phyloP scores from a whole-genome alignment of 257 asterid species.

The Scutellaria baicalensis region DNA sequence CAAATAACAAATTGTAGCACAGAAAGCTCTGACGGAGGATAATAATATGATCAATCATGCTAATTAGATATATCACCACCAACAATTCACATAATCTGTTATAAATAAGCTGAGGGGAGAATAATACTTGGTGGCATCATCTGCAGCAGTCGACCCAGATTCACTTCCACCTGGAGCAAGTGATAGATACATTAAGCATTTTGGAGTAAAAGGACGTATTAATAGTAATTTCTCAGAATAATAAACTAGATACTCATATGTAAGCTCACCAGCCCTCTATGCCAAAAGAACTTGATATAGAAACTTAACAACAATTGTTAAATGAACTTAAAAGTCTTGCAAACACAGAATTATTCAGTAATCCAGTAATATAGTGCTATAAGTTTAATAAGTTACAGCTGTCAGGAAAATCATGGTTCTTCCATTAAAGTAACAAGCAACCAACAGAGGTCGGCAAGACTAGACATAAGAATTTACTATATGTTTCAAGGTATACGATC shows the following conservation, averaged over 20 bases:
- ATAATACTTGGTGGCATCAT: slow-evolving; percentile 83
- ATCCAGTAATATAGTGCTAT: background rate
- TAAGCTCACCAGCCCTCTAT: background rate
- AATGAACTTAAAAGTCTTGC: background rate
- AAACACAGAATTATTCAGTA: background rate
- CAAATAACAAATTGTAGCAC: background rate
- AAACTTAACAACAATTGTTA: background rate
- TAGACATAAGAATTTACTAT: background rate
- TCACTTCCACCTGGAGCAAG: slow-evolving; percentile 58
- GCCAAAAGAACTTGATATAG: background rate
- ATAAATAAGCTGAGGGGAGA: slow-evolving; percentile 9
- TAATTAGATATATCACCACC: background rate
- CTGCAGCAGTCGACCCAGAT: slow-evolving; percentile 48
- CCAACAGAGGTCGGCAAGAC: background rate
- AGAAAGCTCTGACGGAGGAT: background rate
- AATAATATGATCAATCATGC: background rate
- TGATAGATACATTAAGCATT: slow-evolving; percentile 9
- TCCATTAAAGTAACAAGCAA: background rate
- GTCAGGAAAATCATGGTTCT: background rate
- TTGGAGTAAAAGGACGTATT: slow-evolving; percentile 2
- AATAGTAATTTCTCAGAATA: background rate
- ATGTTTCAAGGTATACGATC: background rate
- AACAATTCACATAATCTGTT: background rate
- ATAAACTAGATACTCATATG: background rate
- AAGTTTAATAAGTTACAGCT: background rate